Evolutionary conservation across 345 rosid species (phyloP).

Genomic region (Carallia brachiata): DNA sequence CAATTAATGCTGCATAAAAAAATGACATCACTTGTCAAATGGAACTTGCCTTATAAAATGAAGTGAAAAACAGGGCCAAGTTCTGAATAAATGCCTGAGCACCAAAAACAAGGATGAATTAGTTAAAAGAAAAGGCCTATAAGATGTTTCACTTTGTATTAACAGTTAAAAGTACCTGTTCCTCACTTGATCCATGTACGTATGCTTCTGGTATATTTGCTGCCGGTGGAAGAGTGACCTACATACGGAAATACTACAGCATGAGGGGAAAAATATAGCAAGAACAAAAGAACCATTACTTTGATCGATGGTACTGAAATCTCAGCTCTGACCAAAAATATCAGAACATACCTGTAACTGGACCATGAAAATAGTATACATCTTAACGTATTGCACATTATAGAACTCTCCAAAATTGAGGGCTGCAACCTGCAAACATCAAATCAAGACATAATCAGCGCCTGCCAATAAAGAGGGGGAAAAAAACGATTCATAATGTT

Average conservation of each 20-base stretch:
- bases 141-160: neutral
- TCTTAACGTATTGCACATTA: slow-evolving; percentile 69
- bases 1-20: neutral
- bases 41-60: slow-evolving; percentile 77
- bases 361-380: slow-evolving; percentile 73
- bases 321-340: neutral
- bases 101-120: neutral
- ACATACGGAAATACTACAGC: neutral
- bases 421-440: slow-evolving; percentile 72
- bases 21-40: neutral
- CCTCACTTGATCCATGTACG: slow-evolving; percentile 79
- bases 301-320: neutral
- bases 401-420: slow-evolving; percentile 90
- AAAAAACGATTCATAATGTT: neutral
- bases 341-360: slow-evolving; percentile 68
- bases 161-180: slow-evolving; percentile 52
- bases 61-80: slow-evolving; percentile 92
- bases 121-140: neutral
- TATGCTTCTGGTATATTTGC: slow-evolving; percentile 94
- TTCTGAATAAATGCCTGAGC: slow-evolving; percentile 98
- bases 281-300: no score
- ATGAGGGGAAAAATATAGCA: no score
- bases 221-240: slow-evolving; percentile 74
- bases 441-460: slow-evolving; percentile 7
- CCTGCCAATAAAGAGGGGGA: neutral